These are phyloP conservation scores for Nitzschia sp. DNA, from an alignment of 108 stramenopile genomes.

Conservation along the genomic window DNA sequence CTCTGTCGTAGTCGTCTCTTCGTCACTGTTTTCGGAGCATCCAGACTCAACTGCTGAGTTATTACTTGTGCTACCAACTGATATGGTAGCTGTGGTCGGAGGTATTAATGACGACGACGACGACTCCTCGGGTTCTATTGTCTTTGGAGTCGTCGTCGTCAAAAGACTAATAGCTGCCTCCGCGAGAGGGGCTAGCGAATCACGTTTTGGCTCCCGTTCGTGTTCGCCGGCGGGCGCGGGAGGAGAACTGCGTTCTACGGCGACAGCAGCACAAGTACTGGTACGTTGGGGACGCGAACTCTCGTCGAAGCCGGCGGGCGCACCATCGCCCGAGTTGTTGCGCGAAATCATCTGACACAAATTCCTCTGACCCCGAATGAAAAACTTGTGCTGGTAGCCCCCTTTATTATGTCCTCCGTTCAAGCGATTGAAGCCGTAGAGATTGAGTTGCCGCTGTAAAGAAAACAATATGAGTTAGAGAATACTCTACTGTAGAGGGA, in stretches of 20 bases:
- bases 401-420: constrained; percentile 39
- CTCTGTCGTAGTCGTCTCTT: background rate
- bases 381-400: constrained; percentile 42
- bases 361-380: constrained; percentile 17
- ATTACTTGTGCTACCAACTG: background rate
- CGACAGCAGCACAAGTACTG: background rate
- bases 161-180: too few species aligned
- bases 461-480: too few species aligned
- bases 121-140: background rate
- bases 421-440: constrained; percentile 78
- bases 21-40: background rate
- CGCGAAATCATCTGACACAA: constrained; percentile 25
- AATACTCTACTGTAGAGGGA: too few species aligned
- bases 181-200: too few species aligned
- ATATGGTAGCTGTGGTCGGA: background rate
- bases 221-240: too few species aligned
- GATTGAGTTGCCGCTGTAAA: constrained; percentile 62
- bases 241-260: background rate
- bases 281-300: too few species aligned
- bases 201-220: too few species aligned
- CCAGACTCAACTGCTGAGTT: too few species aligned
- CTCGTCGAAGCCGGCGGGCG: background rate
- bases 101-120: too few species aligned
- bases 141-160: background rate
- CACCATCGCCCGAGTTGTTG: constrained; percentile 5